Percentiles rank a stretch among this genome's conserved stretches.
These are phyloP conservation scores for Alternaria solani DNA, from an alignment of 2,329 filamentous ascomycete genomes.

Conservation along the genomic window DNA sequence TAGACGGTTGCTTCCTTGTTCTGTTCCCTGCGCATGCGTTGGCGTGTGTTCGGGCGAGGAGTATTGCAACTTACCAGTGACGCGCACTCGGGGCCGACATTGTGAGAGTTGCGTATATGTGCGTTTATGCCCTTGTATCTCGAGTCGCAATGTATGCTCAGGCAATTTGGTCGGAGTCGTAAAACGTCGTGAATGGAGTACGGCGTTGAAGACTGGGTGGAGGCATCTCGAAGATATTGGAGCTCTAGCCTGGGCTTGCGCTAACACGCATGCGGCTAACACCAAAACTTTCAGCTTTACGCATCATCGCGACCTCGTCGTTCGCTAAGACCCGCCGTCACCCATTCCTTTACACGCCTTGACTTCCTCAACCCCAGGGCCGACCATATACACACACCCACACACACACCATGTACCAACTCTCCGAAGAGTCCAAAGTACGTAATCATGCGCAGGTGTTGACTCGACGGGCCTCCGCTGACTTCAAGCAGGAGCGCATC, in stretches of 20 bases:
- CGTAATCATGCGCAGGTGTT: slow-evolving; percentile 2
- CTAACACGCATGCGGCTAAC: slow-evolving; percentile 20
- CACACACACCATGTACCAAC: slow-evolving; percentile 60
- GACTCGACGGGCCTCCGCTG: slow-evolving; percentile 20
- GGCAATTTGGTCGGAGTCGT: background rate
- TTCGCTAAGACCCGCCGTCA: slow-evolving; percentile 12
- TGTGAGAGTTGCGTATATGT: slow-evolving; percentile 21
- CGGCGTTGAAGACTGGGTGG: slow-evolving; percentile 9
- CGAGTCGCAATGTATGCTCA: slow-evolving; percentile 3
- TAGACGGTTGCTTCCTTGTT: slow-evolving; percentile 99
- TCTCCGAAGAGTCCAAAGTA: slow-evolving; percentile 98
- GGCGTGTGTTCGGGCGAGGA: slow-evolving; percentile 15
- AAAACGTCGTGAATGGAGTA: slow-evolving; percentile 8
- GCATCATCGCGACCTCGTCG: slow-evolving; percentile 18
- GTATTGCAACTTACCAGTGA: slow-evolving; percentile 69
- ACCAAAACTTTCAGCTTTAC: slow-evolving; percentile 36
- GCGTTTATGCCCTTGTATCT: background rate
- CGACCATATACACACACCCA: slow-evolving; percentile 35
- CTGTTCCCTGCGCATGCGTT: slow-evolving; percentile 66
- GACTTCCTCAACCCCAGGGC: slow-evolving; percentile 1
- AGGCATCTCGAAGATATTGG: slow-evolving; percentile 29
- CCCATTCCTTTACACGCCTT: slow-evolving; percentile 3
- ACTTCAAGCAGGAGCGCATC: slow-evolving; percentile 82
- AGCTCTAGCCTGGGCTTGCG: slow-evolving; percentile 22
- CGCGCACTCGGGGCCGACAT: slow-evolving; percentile 71